Evolutionary conservation across 345 rosid species (phyloP).

Genomic region (Pugionium cornutum): DNA sequence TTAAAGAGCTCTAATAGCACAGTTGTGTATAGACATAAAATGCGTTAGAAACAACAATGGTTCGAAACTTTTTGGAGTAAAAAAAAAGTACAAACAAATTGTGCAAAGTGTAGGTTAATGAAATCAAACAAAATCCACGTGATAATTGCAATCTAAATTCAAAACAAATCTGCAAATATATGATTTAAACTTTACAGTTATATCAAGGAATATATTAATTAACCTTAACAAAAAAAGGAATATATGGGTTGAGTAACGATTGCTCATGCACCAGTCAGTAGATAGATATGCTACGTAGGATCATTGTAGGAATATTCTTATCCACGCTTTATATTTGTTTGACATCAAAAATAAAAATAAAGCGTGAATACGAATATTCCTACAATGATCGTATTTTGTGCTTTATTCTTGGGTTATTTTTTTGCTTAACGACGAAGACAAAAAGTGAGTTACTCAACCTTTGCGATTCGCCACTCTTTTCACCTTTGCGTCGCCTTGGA

Average conservation of each 20-base stretch:
- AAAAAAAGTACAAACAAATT: too few relatives aligned
- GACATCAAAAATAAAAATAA: too few relatives aligned
- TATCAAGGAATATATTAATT: neutral
- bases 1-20: too few relatives aligned
- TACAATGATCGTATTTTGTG: too few relatives aligned
- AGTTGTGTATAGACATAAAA: too few relatives aligned
- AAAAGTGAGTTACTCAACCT: too few relatives aligned
- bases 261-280: conserved; percentile 17
- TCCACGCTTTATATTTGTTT: conserved; percentile 3
- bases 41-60: too few relatives aligned
- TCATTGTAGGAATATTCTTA: conserved; percentile 29
- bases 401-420: neutral
- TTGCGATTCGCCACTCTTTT: neutral
- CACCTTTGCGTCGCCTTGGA: conserved; percentile 35
- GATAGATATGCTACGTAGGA: conserved; percentile 33
- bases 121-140: conserved; percentile 2
- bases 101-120: neutral
- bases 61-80: too few relatives aligned
- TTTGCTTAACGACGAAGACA: conserved; percentile 24
- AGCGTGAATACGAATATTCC: too few relatives aligned
- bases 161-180: conserved; percentile 2
- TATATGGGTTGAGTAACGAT: conserved; percentile 30
- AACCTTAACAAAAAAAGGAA: too few relatives aligned
- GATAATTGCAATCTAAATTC: conserved; percentile 11
- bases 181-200: neutral